These are phyloP conservation scores for Aspergillus proliferans DNA, from an alignment of 2,329 filamentous ascomycete species.

Conservation along the genomic window DNA sequence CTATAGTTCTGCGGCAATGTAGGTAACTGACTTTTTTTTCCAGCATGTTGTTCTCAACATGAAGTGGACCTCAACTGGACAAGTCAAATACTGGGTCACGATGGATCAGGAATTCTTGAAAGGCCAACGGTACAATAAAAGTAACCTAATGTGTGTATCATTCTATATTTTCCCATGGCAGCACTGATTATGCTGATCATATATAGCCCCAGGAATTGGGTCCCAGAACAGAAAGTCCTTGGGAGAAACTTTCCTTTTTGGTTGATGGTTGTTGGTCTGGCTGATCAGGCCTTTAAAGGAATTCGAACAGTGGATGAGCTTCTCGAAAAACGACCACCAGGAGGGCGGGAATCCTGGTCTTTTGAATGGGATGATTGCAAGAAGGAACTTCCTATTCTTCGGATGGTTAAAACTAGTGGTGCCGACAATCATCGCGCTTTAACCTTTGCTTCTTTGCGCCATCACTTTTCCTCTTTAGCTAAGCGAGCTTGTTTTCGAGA, in stretches of 20 bases:
- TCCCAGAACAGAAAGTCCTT: slow-evolving; percentile 12
- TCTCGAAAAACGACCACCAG: slow-evolving; percentile 7
- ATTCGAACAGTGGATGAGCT: slow-evolving; percentile 9
- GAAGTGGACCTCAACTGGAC: too few relatives aligned
- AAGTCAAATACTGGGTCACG: too few relatives aligned
- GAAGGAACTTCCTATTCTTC: slow-evolving; percentile 9
- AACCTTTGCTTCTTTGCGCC: slow-evolving; percentile 10
- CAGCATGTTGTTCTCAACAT: too few relatives aligned
- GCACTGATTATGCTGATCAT: not conserved
- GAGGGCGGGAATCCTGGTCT: slow-evolving; percentile 10
- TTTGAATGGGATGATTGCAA: slow-evolving; percentile 9
- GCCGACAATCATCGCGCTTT: slow-evolving; percentile 3
- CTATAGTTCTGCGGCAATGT: too few relatives aligned
- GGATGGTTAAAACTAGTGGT: slow-evolving; percentile 8
- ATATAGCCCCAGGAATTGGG: slow-evolving; percentile 9
- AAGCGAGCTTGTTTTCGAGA: slow-evolving; percentile 8
- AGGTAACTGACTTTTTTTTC: too few relatives aligned
- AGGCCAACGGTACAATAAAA: too few relatives aligned
- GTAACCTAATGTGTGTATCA: too few relatives aligned
- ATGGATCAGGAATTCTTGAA: too few relatives aligned
- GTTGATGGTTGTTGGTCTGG: slow-evolving; percentile 14
- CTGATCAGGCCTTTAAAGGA: slow-evolving; percentile 15
- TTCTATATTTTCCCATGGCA: not conserved
- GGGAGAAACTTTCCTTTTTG: slow-evolving; percentile 16
- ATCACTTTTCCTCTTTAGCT: slow-evolving; percentile 4